Conservation (phyloP, 495 filamentous ascomycete species). For the Penicillium flavigenum region DNA sequence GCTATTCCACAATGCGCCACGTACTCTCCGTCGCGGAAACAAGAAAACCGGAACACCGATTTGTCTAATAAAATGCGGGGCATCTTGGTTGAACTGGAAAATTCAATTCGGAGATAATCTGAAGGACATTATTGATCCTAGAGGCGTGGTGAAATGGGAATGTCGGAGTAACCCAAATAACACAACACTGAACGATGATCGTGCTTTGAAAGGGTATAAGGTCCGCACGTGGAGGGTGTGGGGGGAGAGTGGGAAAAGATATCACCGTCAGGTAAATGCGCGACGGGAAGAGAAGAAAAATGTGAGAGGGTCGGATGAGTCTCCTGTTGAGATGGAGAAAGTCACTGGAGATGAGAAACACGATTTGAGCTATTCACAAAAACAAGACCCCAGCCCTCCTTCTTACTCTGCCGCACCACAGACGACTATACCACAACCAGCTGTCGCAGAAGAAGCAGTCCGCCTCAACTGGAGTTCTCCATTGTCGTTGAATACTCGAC, state of each 20-base stretch:
- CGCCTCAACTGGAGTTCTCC: conserved; percentile 15
- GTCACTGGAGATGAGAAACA: too few species aligned
- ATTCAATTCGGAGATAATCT: conserved; percentile 15
- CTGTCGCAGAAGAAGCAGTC: conserved; percentile 12
- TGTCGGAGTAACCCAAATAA: conserved; percentile 18
- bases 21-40: conserved; percentile 17
- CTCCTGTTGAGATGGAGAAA: neutral
- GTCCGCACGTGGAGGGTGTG: conserved; percentile 19
- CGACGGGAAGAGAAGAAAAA: conserved; percentile 7
- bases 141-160: conserved; percentile 20
- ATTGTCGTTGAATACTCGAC: conserved; percentile 6
- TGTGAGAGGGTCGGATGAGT: too few species aligned
- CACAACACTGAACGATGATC: conserved; percentile 6
- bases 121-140: conserved; percentile 14
- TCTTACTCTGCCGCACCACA: neutral
- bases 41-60: conserved; percentile 9
- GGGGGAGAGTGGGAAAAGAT: conserved; percentile 17
- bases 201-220: conserved; percentile 21
- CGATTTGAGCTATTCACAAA: neutral
- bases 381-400: too few species aligned
- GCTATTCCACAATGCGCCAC: conserved; percentile 15
- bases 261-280: conserved; percentile 17
- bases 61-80: conserved; percentile 12
- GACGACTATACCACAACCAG: neutral
- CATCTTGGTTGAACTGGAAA: conserved; percentile 19